Evolutionary conservation across 768 basidiomycete genomes (phyloP).

Genomic region (Russula ochroleuca): DNA sequence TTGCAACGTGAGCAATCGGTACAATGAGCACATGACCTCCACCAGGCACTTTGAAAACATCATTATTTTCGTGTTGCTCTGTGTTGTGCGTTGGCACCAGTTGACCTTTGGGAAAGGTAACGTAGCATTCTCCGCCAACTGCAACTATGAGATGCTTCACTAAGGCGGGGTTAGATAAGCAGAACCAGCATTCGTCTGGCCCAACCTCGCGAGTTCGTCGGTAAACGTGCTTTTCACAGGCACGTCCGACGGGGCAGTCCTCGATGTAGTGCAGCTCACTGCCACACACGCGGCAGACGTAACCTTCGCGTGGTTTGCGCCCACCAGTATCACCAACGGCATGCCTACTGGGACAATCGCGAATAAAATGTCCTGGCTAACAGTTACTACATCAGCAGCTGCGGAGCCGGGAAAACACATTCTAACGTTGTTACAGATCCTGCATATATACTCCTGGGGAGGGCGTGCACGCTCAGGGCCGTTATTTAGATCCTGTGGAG

Average conservation of each 20-base stretch:
- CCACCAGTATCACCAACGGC: conserved; percentile 80
- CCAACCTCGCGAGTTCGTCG: conserved; percentile 70
- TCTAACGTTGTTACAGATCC: conserved; percentile 68
- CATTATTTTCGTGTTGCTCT: conserved; percentile 38
- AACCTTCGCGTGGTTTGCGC: conserved; percentile 76
- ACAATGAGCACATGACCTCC: conserved; percentile 95
- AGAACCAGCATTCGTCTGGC: conserved; percentile 97
- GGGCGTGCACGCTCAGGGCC: conserved; percentile 75
- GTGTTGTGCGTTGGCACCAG: conserved; percentile 75
- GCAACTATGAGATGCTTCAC: conserved; percentile 94
- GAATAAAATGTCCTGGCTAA: conserved; percentile 78
- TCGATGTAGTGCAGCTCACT: conserved; percentile 81
- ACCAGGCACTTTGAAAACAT: conserved; percentile 63
- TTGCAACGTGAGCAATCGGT: conserved; percentile 90
- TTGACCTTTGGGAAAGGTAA: conserved; percentile 95
- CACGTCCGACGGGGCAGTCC: conserved; percentile 65
- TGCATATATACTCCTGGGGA: conserved; percentile 83
- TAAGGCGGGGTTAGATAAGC: conserved; percentile 88
- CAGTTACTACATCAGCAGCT: conserved; percentile 12
- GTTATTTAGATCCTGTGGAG: conserved; percentile 68
- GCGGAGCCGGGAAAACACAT: background rate
- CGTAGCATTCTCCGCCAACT: conserved; percentile 89
- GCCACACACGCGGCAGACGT: conserved; percentile 88
- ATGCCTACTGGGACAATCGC: conserved; percentile 81
- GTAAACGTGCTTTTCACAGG: conserved; percentile 34